Evolutionary conservation across 2,329 filamentous ascomycete genomes (phyloP), one percentile per base, ranked within the genome.

Genomic region (Botrytis deweyae): DNA sequence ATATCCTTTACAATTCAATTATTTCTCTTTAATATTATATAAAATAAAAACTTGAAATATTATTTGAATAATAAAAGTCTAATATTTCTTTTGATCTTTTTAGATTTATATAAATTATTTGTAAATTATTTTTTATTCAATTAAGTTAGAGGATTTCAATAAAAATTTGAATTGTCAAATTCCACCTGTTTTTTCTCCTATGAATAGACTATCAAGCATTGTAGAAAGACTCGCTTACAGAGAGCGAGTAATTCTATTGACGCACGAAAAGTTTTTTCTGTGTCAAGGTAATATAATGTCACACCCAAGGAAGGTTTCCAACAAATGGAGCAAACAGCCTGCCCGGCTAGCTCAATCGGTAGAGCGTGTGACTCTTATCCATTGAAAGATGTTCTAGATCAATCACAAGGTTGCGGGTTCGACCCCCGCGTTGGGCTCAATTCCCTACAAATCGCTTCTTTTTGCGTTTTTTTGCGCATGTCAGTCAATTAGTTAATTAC

Each of bases 331-430:
- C 65, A 68, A 69, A 40, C 49, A 73, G 71, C 67, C 66, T 61
- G 76, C 78, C 77, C 76, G 76, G 77, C 74, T 78, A 80, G 78
- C 78, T 79, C 78, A 79, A 79, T 79, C 78, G 78, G 78, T 80
- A 79, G 78, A 79, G 78, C 78, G 78, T 80, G 77, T 78, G 78
- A 75, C 78, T 80, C 78, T 79, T 78, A 79, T 38, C 44, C 25
- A 58, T 68, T 68, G 25, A 40, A 68, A 58, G 16, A 58, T 68
- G 25, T 68, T 68, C 65, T 42, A 66, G 49, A 25, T 68, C 36
- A 22, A 83, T 83, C 82, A 83, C 79, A 83, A 83, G 82, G 83
- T 81, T 83, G 82, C 81, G 82, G 82, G 83, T 83, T 83, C 82
- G 82, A 83, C 82, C 82, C 82, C 82, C 82, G 80, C 82, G 77